Evolutionary conservation across 2,329 filamentous ascomycete genomes (phyloP).

Genomic region (Trichoderma asperellum): DNA sequence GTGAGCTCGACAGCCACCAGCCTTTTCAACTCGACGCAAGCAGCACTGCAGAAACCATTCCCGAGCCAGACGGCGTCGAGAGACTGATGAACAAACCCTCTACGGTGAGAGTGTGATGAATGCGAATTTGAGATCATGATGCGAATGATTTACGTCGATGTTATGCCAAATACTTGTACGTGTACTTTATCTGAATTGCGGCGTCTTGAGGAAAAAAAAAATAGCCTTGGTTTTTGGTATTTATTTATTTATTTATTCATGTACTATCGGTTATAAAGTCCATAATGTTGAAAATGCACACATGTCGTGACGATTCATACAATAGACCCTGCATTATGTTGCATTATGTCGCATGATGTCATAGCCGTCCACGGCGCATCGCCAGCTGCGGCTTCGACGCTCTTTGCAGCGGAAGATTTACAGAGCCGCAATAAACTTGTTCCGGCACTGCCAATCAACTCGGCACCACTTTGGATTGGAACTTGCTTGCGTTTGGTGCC

Average conservation of each 20-base stretch:
- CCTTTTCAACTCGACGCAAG: neutral
- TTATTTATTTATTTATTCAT: neutral
- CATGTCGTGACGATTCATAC: neutral
- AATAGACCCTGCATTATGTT: neutral
- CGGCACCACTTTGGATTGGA: neutral
- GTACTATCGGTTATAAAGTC: neutral
- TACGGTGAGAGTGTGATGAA: slow-evolving; percentile 15
- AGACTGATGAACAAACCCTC: neutral
- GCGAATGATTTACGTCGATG: neutral
- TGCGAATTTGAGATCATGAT: neutral
- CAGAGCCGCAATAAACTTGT: slow-evolving; percentile 20
- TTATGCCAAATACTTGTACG: neutral
- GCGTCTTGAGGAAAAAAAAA: neutral
- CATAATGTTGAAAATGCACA: neutral
- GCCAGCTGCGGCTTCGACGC: neutral
- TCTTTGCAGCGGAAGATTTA: neutral
- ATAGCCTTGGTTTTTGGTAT: neutral
- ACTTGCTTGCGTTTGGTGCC: neutral
- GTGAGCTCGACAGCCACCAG: neutral
- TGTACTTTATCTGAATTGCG: neutral
- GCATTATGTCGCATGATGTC: neutral
- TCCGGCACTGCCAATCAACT: slow-evolving; percentile 3
- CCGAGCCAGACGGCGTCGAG: neutral
- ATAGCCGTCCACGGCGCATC: neutral
- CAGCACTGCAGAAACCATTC: slow-evolving; percentile 1